phyloP scores from a whole-genome alignment of 2,329 filamentous ascomycete genomes.

The Penicillium sp. region DNA sequence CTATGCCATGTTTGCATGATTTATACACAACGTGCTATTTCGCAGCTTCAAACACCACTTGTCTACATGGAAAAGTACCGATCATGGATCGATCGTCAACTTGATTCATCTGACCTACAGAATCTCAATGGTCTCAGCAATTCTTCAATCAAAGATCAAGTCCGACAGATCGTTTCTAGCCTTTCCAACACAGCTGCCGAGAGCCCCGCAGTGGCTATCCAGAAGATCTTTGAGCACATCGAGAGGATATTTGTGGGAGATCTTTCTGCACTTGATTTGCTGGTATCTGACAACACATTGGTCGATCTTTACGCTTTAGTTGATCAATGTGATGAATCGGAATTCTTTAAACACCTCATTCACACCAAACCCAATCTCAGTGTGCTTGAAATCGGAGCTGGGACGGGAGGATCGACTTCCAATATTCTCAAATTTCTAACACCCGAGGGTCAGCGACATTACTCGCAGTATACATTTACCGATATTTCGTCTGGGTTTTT shows the following conservation, averaged over 20 bases:
- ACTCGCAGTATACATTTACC: slow-evolving; percentile 33
- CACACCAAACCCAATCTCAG: slow-evolving; percentile 29
- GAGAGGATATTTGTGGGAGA: slow-evolving; percentile 17
- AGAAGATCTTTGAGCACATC: slow-evolving; percentile 9
- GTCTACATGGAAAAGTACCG: slow-evolving; percentile 16
- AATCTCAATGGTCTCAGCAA: slow-evolving; percentile 4
- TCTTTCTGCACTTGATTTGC: slow-evolving; percentile 19
- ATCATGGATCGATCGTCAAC: slow-evolving; percentile 13
- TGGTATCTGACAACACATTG: slow-evolving; percentile 22
- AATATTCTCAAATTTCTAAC: slow-evolving; percentile 18
- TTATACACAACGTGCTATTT: slow-evolving; percentile 8
- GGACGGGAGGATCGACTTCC: slow-evolving; percentile 32
- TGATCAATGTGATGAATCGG: slow-evolving; percentile 8
- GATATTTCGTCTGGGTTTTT: slow-evolving; percentile 38
- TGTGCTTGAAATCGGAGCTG: slow-evolving; percentile 34
- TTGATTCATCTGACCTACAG: slow-evolving; percentile 1
- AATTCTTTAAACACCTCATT: slow-evolving; percentile 20
- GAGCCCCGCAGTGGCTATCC: slow-evolving; percentile 2
- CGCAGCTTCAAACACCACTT: slow-evolving; percentile 4
- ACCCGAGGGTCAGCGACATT: slow-evolving; percentile 13
- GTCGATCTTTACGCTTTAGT: slow-evolving; percentile 12
- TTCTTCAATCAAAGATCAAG: slow-evolving; percentile 3
- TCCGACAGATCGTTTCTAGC: neutral
- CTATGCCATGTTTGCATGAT: slow-evolving; percentile 20
- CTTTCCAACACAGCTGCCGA: slow-evolving; percentile 3